Evolutionary conservation across 2,329 filamentous ascomycete species (phyloP), one percentile per base, ranked within the genome.

Genomic region (Madurella fahalii): DNA sequence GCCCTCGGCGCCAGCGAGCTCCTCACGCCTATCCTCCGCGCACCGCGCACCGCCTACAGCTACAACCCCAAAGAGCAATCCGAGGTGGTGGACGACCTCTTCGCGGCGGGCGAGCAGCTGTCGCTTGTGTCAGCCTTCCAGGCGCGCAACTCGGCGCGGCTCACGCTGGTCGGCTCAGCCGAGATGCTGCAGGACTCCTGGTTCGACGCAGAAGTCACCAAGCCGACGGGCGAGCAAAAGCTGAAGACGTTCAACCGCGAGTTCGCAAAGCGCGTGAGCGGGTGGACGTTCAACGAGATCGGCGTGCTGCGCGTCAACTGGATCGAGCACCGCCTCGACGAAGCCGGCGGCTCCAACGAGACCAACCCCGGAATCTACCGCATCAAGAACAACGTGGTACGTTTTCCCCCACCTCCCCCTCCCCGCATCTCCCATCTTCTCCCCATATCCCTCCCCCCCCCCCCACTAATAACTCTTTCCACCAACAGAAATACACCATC

Each of bases 251-350:
- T 80, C 63, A 99, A 99, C 75, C 82, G 84, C 65, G 89, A 89
- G 52, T 97, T 99, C 67, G 88, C 89, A 17, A 86, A 87, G 73
- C 84, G 87, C 66, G 72, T 99, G 53, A 86, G 88, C n/a, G 87
- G 83, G n/a, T 99, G 94, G 94, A 84, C 92, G 0, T 99, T 99
- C 78, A 86, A 95, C 74, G 94, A 99, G 77, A 82, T 86, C 52
- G 94, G 94, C 63, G 90, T 99, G 11, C 71, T 99, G 63, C 87
- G 88, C 64, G 89, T 95, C 65, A 90, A 90, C 69, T 83, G 80
- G 65, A 80, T 97, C 60, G 82, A 91, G 74, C 94, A 99, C 74
- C 85, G 85, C 67, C 74, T 86, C 51, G 72, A 83, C 62, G 82
- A 81, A 63, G 77, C 74, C 55, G 71, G 71, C 37, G 76, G 72